phyloP scores from a whole-genome alignment of 169 alveolate species.

The Plasmodium reichenowi region DNA sequence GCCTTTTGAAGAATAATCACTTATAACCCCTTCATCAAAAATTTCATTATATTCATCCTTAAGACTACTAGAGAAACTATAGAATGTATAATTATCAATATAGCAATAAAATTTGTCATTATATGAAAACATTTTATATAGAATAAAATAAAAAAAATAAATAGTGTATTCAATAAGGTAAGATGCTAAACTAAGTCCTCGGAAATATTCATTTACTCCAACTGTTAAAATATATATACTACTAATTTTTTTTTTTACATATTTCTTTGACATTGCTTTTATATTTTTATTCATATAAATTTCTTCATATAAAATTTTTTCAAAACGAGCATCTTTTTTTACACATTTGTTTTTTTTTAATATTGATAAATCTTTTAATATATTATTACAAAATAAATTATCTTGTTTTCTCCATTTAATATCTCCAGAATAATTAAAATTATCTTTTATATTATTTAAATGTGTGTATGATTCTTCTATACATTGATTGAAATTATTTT shows the following conservation, averaged over 20 bases:
- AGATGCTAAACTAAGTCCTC: constrained; percentile 74
- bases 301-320: constrained; percentile 72
- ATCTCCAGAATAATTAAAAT: not conserved
- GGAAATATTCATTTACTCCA: constrained; percentile 75
- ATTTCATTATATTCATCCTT: constrained; percentile 38
- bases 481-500: not conserved
- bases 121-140: constrained; percentile 66
- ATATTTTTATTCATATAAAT: constrained; percentile 66
- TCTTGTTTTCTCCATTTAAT: constrained; percentile 5
- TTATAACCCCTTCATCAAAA: constrained; percentile 45
- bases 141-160: constrained; percentile 57
- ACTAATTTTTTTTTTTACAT: constrained; percentile 60
- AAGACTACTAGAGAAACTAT: constrained; percentile 37
- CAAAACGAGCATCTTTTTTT: constrained; percentile 40
- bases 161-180: constrained; percentile 65
- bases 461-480: not conserved
- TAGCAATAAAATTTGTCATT: constrained; percentile 46
- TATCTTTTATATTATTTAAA: not conserved
- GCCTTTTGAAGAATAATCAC: constrained; percentile 16
- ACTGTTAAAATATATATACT: constrained; percentile 70
- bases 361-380: constrained; percentile 28
- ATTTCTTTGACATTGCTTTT: constrained; percentile 46
- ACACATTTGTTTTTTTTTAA: constrained; percentile 19
- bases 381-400: not conserved
- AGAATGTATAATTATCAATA: constrained; percentile 46